Evolutionary conservation across 2,329 filamentous ascomycete genomes (phyloP), one percentile per base, ranked within the genome.

Genomic region (Hortaea sp.): DNA sequence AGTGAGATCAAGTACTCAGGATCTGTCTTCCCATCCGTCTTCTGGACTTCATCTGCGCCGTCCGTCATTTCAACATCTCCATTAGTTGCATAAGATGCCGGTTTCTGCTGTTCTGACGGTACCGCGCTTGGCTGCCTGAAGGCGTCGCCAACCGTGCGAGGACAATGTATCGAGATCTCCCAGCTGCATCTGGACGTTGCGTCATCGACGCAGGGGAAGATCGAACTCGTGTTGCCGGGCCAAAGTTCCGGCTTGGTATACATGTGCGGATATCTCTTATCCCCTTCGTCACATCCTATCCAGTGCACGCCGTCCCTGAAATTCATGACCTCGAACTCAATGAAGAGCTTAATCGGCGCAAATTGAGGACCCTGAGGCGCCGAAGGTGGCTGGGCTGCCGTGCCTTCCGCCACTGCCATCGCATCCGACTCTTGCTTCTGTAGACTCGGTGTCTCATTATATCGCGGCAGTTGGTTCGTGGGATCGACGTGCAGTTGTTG

Each of bases 121-220:
- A 10, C 52, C 20, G 11, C 47, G 43, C 51, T 67, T 58, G 47
- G 62, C 55, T 54, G 72, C 65, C 56, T 53, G 51, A 74, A 75
- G 43, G 70, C 84, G 69, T 95, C 88, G 5, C 89, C 89, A 0
- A 98, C 71, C 0, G 89, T 95, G 43, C 84, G 79, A 7, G 90
- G 87, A 56, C 84, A 90, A 48, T 84, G 88, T 60, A 98, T 82
- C 1, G 85, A 86, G 42, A 98, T 76, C 47, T 88, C 87, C 86
- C 92, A 98, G 7, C 82, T 81, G 59, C 84, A 90, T 46, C 88
- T 78, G 47, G 85, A 82, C 31, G 81, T 81, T 27, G 84, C 79
- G 61, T 94, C 85, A 62, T 98, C 92, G 44, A 97, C 76, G 63
- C 92, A 97, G 0, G 92, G 92, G 58, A 98, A 98, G 28, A 97